Conservation (phyloP, 495 filamentous ascomycete genomes). For the Xylaria acuta region DNA sequence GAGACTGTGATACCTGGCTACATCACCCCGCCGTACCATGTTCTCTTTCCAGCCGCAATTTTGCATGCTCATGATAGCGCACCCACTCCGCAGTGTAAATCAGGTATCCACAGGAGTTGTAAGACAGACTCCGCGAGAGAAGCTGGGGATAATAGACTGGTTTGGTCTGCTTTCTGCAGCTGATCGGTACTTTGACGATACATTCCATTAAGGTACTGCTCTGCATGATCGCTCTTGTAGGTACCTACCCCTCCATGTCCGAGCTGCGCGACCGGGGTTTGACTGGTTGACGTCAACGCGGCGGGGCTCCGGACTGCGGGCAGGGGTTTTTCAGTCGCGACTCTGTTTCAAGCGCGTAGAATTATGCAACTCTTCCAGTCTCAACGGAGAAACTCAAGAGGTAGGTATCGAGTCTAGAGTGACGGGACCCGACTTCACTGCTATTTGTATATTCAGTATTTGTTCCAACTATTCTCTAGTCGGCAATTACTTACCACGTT, state of each 20-base stretch:
- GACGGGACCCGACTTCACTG: not conserved
- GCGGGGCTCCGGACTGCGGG: not conserved
- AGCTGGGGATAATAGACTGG: not conserved
- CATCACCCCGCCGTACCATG: not conserved
- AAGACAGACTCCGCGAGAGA: not conserved
- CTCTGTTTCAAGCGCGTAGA: not conserved
- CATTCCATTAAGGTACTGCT: constrained; percentile 8
- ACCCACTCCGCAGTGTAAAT: not conserved
- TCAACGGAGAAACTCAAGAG: not conserved
- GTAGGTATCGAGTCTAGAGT: not conserved
- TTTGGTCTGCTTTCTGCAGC: not conserved
- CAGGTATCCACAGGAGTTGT: not conserved
- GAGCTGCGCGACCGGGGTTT: not conserved
- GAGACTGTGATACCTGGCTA: not conserved
- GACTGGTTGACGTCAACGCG: constrained; percentile 18
- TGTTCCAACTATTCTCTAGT: not conserved
- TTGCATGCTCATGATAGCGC: not conserved
- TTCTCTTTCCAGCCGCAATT: not conserved
- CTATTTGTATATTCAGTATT: no score
- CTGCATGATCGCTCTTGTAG: not conserved
- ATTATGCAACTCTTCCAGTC: not conserved
- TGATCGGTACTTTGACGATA: not conserved
- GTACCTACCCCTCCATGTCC: constrained; percentile 23
- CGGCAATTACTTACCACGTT: not conserved
- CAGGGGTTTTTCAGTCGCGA: constrained; percentile 12